Conservation (phyloP, 345 rosid genomes). For the Eucalyptus tenuipes region DNA sequence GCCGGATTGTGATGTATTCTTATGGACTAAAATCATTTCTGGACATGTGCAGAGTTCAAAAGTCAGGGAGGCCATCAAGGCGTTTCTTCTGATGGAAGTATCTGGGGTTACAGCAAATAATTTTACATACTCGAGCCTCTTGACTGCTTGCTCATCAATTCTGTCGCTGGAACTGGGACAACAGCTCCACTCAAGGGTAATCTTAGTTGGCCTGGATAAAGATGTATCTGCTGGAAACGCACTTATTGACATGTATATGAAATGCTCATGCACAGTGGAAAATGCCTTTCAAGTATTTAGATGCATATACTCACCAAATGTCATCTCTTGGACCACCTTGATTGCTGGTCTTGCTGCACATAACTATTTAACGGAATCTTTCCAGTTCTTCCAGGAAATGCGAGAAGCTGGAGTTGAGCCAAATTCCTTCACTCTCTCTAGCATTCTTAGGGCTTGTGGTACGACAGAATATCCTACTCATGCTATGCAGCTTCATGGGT, state of each 20-base stretch:
- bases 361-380: slow-evolving; percentile 24
- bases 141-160: slow-evolving; percentile 25
- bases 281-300: slow-evolving; percentile 33
- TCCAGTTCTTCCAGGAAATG: slow-evolving; percentile 29
- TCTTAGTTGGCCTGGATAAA: slow-evolving; percentile 28
- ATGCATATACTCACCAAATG: slow-evolving; percentile 31
- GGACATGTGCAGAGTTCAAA: slow-evolving; percentile 32
- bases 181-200: slow-evolving; percentile 46
- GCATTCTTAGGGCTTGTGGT: slow-evolving; percentile 34
- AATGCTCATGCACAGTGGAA: slow-evolving; percentile 25
- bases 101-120: slow-evolving; percentile 28
- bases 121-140: slow-evolving; percentile 5
- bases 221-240: slow-evolving; percentile 49
- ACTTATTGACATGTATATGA: slow-evolving; percentile 59
- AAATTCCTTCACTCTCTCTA: slow-evolving; percentile 39
- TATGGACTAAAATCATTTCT: slow-evolving; percentile 48
- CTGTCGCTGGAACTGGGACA: slow-evolving; percentile 30
- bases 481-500: slow-evolving; percentile 34
- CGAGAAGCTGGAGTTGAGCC: slow-evolving; percentile 34
- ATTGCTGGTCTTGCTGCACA: slow-evolving; percentile 45
- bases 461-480: slow-evolving; percentile 4
- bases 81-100: slow-evolving; percentile 37
- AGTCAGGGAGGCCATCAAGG: slow-evolving; percentile 27
- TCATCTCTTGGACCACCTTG: slow-evolving; percentile 68
- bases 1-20: slow-evolving; percentile 26